These are phyloP conservation scores for Auricularia sp. DNA, from an alignment of 768 basidiomycete species.

Conservation along the genomic window DNA sequence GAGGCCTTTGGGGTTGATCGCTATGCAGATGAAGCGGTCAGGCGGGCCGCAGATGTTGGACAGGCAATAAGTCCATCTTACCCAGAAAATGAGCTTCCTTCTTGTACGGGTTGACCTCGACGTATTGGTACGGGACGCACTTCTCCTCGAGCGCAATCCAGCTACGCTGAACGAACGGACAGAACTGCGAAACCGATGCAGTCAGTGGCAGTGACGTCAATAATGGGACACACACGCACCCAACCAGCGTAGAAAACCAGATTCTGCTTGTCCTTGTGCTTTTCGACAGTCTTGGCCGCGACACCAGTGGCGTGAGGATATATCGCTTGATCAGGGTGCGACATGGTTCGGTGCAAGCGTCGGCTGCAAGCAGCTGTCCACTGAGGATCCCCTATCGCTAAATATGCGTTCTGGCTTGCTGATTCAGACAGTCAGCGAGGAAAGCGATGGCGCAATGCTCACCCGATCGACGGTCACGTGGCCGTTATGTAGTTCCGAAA, in stretches of 20 bases:
- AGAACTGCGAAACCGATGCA: slow-evolving; percentile 4
- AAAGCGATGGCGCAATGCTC: no score
- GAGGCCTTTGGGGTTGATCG: slow-evolving; percentile 59
- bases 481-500: no score
- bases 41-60: neutral
- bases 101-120: slow-evolving; percentile 61
- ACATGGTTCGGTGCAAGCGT: neutral
- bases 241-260: slow-evolving; percentile 53
- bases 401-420: no score
- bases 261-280: slow-evolving; percentile 42
- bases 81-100: slow-evolving; percentile 49
- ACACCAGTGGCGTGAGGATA: slow-evolving; percentile 47
- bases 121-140: slow-evolving; percentile 56
- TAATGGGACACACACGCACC: slow-evolving; percentile 24
- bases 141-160: slow-evolving; percentile 64
- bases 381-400: no score
- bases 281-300: slow-evolving; percentile 40
- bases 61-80: slow-evolving; percentile 12
- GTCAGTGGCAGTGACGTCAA: neutral
- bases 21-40: slow-evolving; percentile 17
- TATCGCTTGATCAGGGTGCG: slow-evolving; percentile 39
- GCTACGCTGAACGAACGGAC: slow-evolving; percentile 29
- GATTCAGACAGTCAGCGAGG: no score
- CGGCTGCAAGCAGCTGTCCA: no score
- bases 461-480: no score